Conservation (phyloP, 2,329 filamentous ascomycete genomes). For the Cercospora beticola region DNA sequence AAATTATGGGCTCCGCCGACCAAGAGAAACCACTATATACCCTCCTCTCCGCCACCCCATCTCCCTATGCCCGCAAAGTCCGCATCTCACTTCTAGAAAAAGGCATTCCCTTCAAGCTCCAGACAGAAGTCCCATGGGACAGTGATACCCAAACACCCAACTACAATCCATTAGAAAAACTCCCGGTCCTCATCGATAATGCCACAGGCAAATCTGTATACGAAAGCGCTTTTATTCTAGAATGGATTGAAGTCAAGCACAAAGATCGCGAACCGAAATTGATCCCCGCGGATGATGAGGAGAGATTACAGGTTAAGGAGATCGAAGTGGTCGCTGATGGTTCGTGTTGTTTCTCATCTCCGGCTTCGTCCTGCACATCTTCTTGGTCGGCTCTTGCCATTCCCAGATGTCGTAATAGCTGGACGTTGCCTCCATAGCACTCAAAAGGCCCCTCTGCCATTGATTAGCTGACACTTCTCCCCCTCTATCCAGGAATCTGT, state of each 20-base stretch:
- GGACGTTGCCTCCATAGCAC: too few species aligned
- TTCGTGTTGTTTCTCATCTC: neutral
- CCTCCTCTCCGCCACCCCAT: conserved; percentile 40
- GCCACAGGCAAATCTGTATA: conserved; percentile 36
- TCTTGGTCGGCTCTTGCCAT: too few species aligned
- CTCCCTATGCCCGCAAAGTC: conserved; percentile 45
- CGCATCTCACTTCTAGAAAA: conserved; percentile 44
- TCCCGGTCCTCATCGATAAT: conserved; percentile 41
- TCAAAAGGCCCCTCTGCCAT: too few species aligned
- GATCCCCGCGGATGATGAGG: conserved; percentile 33
- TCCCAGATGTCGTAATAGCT: too few species aligned
- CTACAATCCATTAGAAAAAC: conserved; percentile 45
- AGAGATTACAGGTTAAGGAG: conserved; percentile 36
- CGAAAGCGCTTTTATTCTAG: conserved; percentile 42
- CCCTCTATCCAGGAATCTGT: conserved; percentile 30
- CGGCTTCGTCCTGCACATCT: too few species aligned
- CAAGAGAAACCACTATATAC: conserved; percentile 25
- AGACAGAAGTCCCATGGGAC: conserved; percentile 48
- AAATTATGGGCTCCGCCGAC: neutral
- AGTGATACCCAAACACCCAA: conserved; percentile 40
- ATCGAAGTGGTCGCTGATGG: conserved; percentile 41
- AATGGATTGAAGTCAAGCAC: conserved; percentile 40
- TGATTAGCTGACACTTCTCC: neutral
- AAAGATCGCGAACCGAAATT: conserved; percentile 30
- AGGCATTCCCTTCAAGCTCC: conserved; percentile 42